These are phyloP conservation scores for Ananas comosus DNA, from an alignment of 176 grass and related monocot species.

Conservation along the genomic window DNA sequence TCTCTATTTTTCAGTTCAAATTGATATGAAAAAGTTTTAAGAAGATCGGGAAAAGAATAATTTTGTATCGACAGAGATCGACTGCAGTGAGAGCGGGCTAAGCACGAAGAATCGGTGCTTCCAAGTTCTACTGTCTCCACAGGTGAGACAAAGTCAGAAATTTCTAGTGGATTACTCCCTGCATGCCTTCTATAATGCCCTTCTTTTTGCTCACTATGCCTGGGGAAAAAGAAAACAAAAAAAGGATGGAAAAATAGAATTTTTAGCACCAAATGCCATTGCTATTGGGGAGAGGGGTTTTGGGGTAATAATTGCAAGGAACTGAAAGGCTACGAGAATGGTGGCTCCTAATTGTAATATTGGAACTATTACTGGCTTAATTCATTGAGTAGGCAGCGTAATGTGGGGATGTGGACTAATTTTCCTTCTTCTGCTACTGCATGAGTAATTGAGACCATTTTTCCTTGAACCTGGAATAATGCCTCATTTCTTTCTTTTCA, in stretches of 20 bases:
- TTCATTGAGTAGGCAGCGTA: no score
- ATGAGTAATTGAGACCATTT: constrained; percentile 11
- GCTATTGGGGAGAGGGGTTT: no score
- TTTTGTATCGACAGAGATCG: constrained; percentile 49
- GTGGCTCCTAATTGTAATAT: no score
- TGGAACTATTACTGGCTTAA: no score
- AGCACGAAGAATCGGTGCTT: constrained; percentile 64
- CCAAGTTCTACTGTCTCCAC: constrained; percentile 65
- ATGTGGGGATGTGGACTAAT: background rate
- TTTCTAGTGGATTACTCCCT: background rate
- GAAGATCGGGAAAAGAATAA: constrained; percentile 2
- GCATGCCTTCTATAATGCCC: background rate
- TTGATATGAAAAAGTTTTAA: background rate
- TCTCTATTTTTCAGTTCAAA: background rate
- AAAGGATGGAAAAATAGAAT: no score
- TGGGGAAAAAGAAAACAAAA: background rate
- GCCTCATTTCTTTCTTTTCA: background rate
- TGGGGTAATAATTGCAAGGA: no score
- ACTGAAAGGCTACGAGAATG: no score
- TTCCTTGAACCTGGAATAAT: background rate
- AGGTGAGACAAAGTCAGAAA: constrained; percentile 25
- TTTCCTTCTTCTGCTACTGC: background rate
- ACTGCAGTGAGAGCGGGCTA: constrained; percentile 72
- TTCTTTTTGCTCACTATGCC: constrained; percentile 16
- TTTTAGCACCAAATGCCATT: no score